These are phyloP conservation scores for Calvatia gigantea DNA, from an alignment of 768 basidiomycete genomes.

Conservation along the genomic window DNA sequence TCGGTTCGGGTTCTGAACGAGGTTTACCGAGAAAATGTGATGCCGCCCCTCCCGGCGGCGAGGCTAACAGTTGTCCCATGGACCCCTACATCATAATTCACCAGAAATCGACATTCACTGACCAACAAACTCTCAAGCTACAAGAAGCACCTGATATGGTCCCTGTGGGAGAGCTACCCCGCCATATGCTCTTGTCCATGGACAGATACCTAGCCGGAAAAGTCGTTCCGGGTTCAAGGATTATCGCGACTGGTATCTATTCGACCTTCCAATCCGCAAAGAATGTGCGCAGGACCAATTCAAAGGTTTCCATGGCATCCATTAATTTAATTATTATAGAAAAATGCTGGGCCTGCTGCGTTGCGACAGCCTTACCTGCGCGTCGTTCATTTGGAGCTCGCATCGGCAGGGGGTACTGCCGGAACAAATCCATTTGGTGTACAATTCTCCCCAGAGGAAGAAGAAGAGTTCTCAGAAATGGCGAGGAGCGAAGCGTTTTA, in stretches of 20 bases:
- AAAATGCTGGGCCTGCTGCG: conserved; percentile 81
- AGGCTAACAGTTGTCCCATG: conserved; percentile 90
- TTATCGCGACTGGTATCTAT: conserved; percentile 94
- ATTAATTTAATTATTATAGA: conserved; percentile 36
- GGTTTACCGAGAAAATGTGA: conserved; percentile 89
- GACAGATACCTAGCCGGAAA: conserved; percentile 90
- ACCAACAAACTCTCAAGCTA: conserved; percentile 94
- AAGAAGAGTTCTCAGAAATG: conserved; percentile 94
- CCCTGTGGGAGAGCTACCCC: conserved; percentile 94
- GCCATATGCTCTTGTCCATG: conserved; percentile 90
- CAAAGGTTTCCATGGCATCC: neutral
- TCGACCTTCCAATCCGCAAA: conserved; percentile 92
- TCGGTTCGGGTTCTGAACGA: conserved; percentile 83
- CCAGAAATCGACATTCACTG: conserved; percentile 89
- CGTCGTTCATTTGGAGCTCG: conserved; percentile 87
- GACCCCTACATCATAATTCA: conserved; percentile 97
- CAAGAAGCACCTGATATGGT: conserved; percentile 99
- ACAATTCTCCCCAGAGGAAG: conserved; percentile 92
- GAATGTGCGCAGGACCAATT: conserved; percentile 51
- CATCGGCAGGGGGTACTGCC: conserved; percentile 70
- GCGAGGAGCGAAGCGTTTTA: conserved; percentile 86
- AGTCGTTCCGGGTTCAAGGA: conserved; percentile 94
- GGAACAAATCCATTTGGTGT: conserved; percentile 82
- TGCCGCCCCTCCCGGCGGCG: conserved; percentile 72
- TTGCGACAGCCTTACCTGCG: conserved; percentile 94